A percentile compares a stretch with the other conserved stretches of the same genome.
These are phyloP conservation scores for Reutealis trisperma DNA, from an alignment of 345 rosid species.

Conservation along the genomic window DNA sequence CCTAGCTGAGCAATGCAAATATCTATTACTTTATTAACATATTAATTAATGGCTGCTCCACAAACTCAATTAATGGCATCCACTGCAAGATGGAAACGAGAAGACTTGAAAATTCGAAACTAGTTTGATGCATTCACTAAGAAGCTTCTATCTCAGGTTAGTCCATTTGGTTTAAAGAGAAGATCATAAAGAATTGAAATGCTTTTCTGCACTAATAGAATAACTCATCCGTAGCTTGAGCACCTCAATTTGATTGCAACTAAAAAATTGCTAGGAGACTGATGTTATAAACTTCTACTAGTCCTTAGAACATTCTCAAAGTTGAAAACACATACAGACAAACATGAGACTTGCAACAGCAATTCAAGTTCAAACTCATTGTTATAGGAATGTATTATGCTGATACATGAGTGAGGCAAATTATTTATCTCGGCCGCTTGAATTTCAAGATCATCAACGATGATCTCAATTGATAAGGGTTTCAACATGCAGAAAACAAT, in stretches of 20 bases:
- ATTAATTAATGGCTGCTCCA: slow-evolving; percentile 73
- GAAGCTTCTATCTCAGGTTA: neutral
- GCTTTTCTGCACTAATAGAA: no score
- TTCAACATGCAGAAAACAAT: slow-evolving; percentile 90
- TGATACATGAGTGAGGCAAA: neutral
- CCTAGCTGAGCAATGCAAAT: slow-evolving; percentile 71
- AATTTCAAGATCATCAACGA: slow-evolving; percentile 67
- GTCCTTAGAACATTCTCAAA: neutral
- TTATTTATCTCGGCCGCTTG: slow-evolving; percentile 73
- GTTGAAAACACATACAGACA: neutral
- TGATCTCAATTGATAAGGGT: slow-evolving; percentile 61
- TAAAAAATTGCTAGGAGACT: neutral
- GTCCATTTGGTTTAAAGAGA: neutral
- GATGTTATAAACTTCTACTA: no score
- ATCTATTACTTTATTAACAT: slow-evolving; percentile 89
- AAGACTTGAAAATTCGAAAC: neutral
- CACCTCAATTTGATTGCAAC: no score
- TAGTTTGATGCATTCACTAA: neutral
- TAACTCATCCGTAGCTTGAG: no score
- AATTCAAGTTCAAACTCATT: neutral
- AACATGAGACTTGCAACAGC: neutral
- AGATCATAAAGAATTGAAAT: no score
- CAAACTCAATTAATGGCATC: slow-evolving; percentile 85
- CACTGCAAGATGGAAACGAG: slow-evolving; percentile 46
- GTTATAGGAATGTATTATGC: neutral